A percentile compares a stretch with the other conserved stretches of the same genome.
These are phyloP conservation scores for Penicillium desertorum DNA, from an alignment of 495 filamentous ascomycete genomes.

Conservation along the genomic window DNA sequence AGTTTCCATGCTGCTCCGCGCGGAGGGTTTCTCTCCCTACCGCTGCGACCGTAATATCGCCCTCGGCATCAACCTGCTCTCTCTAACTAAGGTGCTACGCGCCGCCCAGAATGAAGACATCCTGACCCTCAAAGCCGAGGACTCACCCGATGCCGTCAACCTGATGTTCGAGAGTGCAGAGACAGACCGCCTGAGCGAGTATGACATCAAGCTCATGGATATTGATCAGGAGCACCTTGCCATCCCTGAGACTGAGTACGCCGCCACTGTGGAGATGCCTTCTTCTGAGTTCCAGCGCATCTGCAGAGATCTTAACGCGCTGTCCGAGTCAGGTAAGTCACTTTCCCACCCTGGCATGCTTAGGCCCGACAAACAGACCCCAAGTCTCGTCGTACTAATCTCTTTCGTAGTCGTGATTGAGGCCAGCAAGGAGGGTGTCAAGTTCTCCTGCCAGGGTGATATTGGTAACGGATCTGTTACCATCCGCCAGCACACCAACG, in stretches of 20 bases:
- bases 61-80: slow-evolving; percentile 93
- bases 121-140: slow-evolving; percentile 94
- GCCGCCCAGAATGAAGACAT: slow-evolving; percentile 94
- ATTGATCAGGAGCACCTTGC: slow-evolving; percentile 99
- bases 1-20: slow-evolving; percentile 97
- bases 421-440: slow-evolving; percentile 94
- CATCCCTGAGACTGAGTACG: slow-evolving; percentile 97
- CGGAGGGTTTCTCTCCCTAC: slow-evolving; percentile 92
- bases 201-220: slow-evolving; percentile 99
- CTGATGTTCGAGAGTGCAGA: slow-evolving; percentile 91
- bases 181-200: slow-evolving; percentile 91
- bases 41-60: slow-evolving; percentile 99
- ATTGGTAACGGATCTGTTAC: slow-evolving; percentile 94
- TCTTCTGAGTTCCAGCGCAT: slow-evolving; percentile 90
- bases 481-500: slow-evolving; percentile 81
- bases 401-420: slow-evolving; percentile 78
- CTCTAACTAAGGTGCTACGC: slow-evolving; percentile 95
- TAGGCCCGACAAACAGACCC: neutral
- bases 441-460: slow-evolving; percentile 91
- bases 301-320: slow-evolving; percentile 81
- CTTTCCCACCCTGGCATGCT: neutral
- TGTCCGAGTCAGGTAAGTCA: slow-evolving; percentile 87
- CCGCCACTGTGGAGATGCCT: slow-evolving; percentile 87
- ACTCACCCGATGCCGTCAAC: slow-evolving; percentile 92
- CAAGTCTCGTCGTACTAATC: slow-evolving; percentile 1